phyloP scores from a whole-genome alignment of 2,329 filamentous ascomycete species.

The Fusarium mundagurra region DNA sequence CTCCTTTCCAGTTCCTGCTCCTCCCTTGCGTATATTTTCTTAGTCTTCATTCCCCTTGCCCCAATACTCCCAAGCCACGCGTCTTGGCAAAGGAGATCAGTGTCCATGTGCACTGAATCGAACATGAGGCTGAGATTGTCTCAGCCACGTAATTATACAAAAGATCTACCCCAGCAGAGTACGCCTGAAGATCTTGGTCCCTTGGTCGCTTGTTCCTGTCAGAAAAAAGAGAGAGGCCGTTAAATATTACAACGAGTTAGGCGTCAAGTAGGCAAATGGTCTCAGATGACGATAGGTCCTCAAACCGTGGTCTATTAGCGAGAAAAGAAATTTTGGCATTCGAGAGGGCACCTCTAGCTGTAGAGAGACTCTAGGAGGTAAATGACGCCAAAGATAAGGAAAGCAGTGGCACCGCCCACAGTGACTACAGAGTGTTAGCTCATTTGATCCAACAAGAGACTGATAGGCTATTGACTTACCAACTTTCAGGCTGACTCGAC shows the following conservation, averaged over 20 bases:
- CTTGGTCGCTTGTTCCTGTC: background rate
- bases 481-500: constrained; percentile 92
- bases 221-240: constrained; percentile 20
- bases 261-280: constrained; percentile 25
- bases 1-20: background rate
- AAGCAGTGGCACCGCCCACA: constrained; percentile 88
- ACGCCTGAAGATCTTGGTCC: background rate
- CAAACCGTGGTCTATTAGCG: constrained; percentile 22
- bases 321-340: constrained; percentile 12
- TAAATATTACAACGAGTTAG: constrained; percentile 39
- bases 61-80: background rate
- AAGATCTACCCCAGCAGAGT: constrained; percentile 7
- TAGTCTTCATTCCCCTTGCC: background rate
- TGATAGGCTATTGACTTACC: constrained; percentile 70
- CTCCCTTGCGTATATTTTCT: constrained; percentile 19
- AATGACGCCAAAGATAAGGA: constrained; percentile 90
- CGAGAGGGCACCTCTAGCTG: constrained; percentile 46
- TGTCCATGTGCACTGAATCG: constrained; percentile 10
- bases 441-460: background rate
- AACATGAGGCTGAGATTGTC: constrained; percentile 18
- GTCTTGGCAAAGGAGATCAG: constrained; percentile 1
- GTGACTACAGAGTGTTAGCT: constrained; percentile 71
- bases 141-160: constrained; percentile 31
- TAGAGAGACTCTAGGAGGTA: constrained; percentile 86
- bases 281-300: constrained; percentile 11